Base-by-base conservation (phyloP, 2,329 filamentous ascomycete species). In the Fonsecaea erecta region DNA sequence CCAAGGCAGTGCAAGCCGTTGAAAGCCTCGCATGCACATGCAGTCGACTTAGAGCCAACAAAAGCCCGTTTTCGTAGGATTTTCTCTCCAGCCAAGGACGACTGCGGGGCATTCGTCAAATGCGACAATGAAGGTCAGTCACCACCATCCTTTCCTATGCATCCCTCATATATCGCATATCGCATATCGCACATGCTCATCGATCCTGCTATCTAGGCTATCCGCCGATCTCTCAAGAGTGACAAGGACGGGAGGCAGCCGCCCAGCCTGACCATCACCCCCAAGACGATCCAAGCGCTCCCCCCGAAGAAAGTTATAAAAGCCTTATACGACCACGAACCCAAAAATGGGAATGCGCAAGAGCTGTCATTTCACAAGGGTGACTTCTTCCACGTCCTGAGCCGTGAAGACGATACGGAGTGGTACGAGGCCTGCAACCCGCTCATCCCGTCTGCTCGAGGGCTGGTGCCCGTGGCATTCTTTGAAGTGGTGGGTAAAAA, bases 391-490 rank as follows among this genome's bases (percentile, higher is more conserved):
- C 94, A 98, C 82, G 95, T 99, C 70, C 94, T 98, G 77, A 92
- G 91, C 74, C 90, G 94, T 77, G 95, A 98, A 81, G 90, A 97
- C 83, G 94, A 98, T 77, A 81, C 83, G 46, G 92, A 97, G 76
- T 99, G 95, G 94, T 99, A 97, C 84, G 95, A 98, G 80, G 95
- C 94, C 62, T 98, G 93, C 84, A 99, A 99, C 76, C 95, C 95
- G 66, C 86, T 91, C 57, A 84, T 97, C 70, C 92, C 91, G 74
- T 90, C 90, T 79, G 92, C 92, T 57, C 88, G 93, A 71, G 95
- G 95, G 67, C 85, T 99, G 66, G 95, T 99, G 52, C 95, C 95
- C 7, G 95, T 97, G 64, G 87, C 90, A 64, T 97, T 93, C 80
- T 99, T 99, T 79, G 93, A 98, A 77, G 86, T 89, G 43, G 86